phyloP scores from a whole-genome alignment of 306 rosid species.

The Lathyrus tuberosus region DNA sequence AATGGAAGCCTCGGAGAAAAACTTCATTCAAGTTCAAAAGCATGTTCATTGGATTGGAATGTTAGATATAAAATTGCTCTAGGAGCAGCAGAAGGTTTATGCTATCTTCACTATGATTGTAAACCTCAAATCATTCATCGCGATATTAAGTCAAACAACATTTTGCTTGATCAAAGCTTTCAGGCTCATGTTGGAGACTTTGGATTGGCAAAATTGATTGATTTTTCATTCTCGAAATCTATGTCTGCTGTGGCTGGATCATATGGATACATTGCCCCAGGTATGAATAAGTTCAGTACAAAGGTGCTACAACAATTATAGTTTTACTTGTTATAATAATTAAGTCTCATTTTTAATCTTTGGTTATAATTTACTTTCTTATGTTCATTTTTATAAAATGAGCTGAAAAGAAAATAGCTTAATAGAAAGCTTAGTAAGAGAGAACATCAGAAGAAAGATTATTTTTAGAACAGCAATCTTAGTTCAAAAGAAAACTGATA shows the following conservation, averaged over 20 bases:
- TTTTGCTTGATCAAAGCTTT: slow-evolving; percentile 68
- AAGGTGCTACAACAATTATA: not conserved
- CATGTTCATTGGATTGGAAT: slow-evolving; percentile 67
- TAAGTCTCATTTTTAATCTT: slow-evolving; percentile 18
- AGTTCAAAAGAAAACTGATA: not conserved
- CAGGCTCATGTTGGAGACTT: slow-evolving; percentile 90
- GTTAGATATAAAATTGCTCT: slow-evolving; percentile 69
- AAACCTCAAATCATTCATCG: slow-evolving; percentile 88
- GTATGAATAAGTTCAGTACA: slow-evolving; percentile 42
- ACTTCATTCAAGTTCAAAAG: slow-evolving; percentile 62
- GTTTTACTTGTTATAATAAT: slow-evolving; percentile 9
- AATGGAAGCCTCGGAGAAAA: slow-evolving; percentile 87
- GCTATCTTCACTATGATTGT: slow-evolving; percentile 84
- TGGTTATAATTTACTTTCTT: not conserved
- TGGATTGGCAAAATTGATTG: slow-evolving; percentile 84
- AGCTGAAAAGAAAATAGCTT: not conserved
- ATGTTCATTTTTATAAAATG: not conserved
- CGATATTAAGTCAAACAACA: slow-evolving; percentile 85
- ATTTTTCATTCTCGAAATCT: slow-evolving; percentile 71
- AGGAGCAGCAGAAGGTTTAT: slow-evolving; percentile 89
- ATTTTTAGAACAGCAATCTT: too few species aligned
- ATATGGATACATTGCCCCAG: slow-evolving; percentile 90
- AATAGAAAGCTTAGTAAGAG: not conserved
- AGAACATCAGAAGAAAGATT: not conserved
- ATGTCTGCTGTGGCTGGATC: slow-evolving; percentile 92